A percentile compares a stretch with the other conserved stretches of the same genome.
Conservation (phyloP, 805 yeast species). For the Kodamaea laetipori region DNA sequence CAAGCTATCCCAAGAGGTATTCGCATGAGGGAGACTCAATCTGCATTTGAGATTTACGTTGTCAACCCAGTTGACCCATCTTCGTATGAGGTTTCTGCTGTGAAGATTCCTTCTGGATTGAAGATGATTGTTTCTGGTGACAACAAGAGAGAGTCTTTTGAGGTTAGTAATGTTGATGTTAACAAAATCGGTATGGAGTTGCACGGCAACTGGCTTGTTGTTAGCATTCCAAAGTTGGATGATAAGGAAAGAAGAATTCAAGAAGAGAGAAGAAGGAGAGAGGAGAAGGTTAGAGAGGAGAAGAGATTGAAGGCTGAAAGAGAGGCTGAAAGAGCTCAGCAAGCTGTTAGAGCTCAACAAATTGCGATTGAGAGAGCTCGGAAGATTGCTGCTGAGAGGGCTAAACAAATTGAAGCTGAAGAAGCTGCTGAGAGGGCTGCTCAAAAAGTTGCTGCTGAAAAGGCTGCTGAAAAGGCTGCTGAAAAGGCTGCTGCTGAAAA, state of each 20-base stretch:
- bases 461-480: background rate
- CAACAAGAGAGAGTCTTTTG: background rate
- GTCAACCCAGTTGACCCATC: constrained; percentile 6
- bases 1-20: background rate
- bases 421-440: background rate
- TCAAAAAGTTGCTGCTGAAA: constrained; percentile 1
- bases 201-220: constrained; percentile 6
- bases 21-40: constrained; percentile 4
- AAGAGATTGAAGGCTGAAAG: constrained; percentile 1
- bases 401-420: background rate
- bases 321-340: background rate
- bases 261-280: background rate
- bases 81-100: constrained; percentile 15
- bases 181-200: constrained; percentile 6
- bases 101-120: constrained; percentile 4
- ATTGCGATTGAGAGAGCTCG: background rate
- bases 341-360: background rate
- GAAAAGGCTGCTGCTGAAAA: background rate
- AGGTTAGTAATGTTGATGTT: constrained; percentile 6
- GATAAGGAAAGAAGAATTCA: constrained; percentile 1
- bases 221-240: constrained; percentile 5
- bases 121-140: constrained; percentile 10
- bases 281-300: background rate
- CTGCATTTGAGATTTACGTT: constrained; percentile 5
- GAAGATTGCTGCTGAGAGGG: constrained; percentile 1